phyloP scores from a whole-genome alignment of 2,329 filamentous ascomycete genomes.

The Allantophomopsis lycopodina region DNA sequence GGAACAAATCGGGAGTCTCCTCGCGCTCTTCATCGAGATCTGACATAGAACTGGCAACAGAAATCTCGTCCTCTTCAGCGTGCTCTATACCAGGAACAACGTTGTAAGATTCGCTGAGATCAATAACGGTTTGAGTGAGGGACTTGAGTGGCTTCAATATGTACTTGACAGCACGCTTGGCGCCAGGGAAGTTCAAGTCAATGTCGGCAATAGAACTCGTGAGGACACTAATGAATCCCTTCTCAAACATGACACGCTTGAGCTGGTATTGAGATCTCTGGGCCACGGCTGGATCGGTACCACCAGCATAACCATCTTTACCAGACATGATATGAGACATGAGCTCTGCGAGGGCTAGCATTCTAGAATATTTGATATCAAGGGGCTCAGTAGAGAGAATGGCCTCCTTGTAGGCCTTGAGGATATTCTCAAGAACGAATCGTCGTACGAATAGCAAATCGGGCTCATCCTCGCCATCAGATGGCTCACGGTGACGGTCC shows the following conservation, averaged over 20 bases:
- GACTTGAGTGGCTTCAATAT: slow-evolving; percentile 82
- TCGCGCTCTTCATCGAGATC: slow-evolving; percentile 78
- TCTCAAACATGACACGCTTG: slow-evolving; percentile 94
- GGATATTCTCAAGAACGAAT: slow-evolving; percentile 85
- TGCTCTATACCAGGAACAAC: slow-evolving; percentile 53
- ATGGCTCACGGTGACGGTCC: slow-evolving; percentile 40
- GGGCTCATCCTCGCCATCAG: slow-evolving; percentile 61
- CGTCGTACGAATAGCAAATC: slow-evolving; percentile 86
- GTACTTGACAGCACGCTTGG: slow-evolving; percentile 91
- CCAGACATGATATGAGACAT: slow-evolving; percentile 87
- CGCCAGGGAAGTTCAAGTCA: slow-evolving; percentile 84
- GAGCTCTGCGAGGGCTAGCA: slow-evolving; percentile 78
- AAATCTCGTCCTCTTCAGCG: slow-evolving; percentile 75
- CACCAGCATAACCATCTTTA: slow-evolving; percentile 48
- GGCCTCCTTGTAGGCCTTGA: slow-evolving; percentile 86
- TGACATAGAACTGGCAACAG: slow-evolving; percentile 76
- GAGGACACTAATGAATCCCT: slow-evolving; percentile 80
- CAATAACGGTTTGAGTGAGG: slow-evolving; percentile 75
- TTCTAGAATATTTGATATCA: slow-evolving; percentile 74
- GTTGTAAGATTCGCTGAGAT: slow-evolving; percentile 58
- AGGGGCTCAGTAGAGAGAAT: slow-evolving; percentile 64
- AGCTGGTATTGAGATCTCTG: slow-evolving; percentile 65
- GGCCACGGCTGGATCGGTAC: slow-evolving; percentile 22
- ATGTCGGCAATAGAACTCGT: slow-evolving; percentile 91
- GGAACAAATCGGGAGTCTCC: slow-evolving; percentile 93